These are phyloP conservation scores for Leishmania lainsoni DNA, from an alignment of 208 protist species.

Conservation along the genomic window DNA sequence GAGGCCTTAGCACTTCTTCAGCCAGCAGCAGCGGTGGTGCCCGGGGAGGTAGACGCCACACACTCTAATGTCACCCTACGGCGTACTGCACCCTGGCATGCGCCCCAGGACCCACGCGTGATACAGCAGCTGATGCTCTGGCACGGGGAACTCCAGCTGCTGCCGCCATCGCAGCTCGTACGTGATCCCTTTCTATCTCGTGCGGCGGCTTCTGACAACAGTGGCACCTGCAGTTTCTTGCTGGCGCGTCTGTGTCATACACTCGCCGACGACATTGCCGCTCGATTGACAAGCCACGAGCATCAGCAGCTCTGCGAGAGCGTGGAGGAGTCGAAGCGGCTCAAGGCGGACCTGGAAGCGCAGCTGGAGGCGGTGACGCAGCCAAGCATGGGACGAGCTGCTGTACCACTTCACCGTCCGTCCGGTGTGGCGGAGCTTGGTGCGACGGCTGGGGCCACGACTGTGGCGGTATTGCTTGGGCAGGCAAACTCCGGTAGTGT, in stretches of 20 bases:
- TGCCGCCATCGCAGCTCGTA: slow-evolving; percentile 72
- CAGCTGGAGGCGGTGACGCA: slow-evolving; percentile 28
- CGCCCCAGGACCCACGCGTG: slow-evolving; percentile 35
- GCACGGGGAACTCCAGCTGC: slow-evolving; percentile 45
- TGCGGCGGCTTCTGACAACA: slow-evolving; percentile 46
- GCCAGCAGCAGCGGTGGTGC: neutral
- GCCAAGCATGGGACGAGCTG: neutral
- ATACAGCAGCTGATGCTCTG: slow-evolving; percentile 68
- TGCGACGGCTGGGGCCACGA: neutral
- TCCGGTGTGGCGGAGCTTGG: neutral
- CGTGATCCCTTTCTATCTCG: slow-evolving; percentile 66
- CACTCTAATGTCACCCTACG: neutral
- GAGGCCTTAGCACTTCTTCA: slow-evolving; percentile 42
- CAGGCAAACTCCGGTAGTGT: neutral
- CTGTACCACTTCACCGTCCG: neutral
- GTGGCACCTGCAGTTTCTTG: slow-evolving; percentile 58
- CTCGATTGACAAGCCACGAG: slow-evolving; percentile 50
- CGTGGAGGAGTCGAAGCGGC: slow-evolving; percentile 40
- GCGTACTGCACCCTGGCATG: neutral
- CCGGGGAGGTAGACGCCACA: neutral
- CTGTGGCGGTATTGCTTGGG: neutral
- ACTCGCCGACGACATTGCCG: slow-evolving; percentile 57
- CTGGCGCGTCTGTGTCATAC: slow-evolving; percentile 67
- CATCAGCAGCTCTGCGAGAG: slow-evolving; percentile 50
- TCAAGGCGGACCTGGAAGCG: slow-evolving; percentile 36